phyloP scores from a whole-genome alignment of 768 basidiomycete genomes.

The Amanita pallidorosea region DNA sequence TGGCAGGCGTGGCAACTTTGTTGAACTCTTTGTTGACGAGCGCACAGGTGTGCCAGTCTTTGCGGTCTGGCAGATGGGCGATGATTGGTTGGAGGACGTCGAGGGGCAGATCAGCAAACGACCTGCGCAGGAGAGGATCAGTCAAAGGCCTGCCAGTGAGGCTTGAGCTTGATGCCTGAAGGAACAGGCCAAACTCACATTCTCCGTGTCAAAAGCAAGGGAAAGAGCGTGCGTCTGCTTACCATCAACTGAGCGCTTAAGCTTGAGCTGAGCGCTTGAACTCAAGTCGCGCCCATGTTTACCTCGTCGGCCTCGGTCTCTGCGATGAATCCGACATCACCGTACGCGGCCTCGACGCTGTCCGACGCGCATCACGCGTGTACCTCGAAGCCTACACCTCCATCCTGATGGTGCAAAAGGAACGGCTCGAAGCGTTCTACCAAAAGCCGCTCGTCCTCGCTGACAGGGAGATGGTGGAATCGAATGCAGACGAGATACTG shows the following conservation, averaged over 20 bases:
- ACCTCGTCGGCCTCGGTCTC: slow-evolving; percentile 87
- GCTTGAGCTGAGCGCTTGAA: too few relatives aligned
- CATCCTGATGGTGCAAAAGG: slow-evolving; percentile 88
- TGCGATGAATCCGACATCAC: slow-evolving; percentile 96
- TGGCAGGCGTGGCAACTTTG: slow-evolving; percentile 44
- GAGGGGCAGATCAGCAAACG: slow-evolving; percentile 23
- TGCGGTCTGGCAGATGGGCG: slow-evolving; percentile 36
- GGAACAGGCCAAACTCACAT: neutral
- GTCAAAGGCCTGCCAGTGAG: too few relatives aligned
- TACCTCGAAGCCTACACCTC: slow-evolving; percentile 98
- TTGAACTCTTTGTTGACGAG: slow-evolving; percentile 48
- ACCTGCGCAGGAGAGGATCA: slow-evolving; percentile 3
- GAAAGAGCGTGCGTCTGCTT: too few relatives aligned
- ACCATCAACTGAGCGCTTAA: too few relatives aligned
- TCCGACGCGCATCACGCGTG: slow-evolving; percentile 69
- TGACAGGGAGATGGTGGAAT: slow-evolving; percentile 96
- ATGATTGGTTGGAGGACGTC: slow-evolving; percentile 41
- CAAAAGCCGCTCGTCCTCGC: slow-evolving; percentile 78
- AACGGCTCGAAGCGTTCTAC: slow-evolving; percentile 85
- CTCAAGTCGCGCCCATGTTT: slow-evolving; percentile 50
- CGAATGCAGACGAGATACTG: slow-evolving; percentile 84
- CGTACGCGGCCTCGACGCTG: slow-evolving; percentile 79
- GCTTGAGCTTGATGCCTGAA: too few relatives aligned
- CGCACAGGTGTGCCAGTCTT: slow-evolving; percentile 43
- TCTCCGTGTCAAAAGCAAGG: neutral